Base-by-base conservation (phyloP, 106 monocot genomes). In the Acorus gramineus region DNA sequence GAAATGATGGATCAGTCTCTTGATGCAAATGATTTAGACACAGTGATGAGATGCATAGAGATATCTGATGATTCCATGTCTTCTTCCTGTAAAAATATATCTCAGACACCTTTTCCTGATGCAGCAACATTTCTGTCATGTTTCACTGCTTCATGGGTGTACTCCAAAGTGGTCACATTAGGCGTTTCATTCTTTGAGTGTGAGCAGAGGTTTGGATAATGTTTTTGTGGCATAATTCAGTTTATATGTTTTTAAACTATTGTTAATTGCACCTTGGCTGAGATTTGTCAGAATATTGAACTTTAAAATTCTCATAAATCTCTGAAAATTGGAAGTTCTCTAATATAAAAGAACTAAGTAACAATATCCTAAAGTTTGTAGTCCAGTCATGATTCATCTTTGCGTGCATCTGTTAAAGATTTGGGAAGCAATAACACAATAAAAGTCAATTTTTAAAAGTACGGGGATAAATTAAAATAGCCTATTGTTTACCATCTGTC, bases 1-100 rank as follows among this genome's bases (percentile, higher is more conserved):
- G 91, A 98, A 73, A 69, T 86, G 69, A 83, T 92, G 81, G 91
- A 98, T 71, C 80, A 92, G 72, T 77, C 81, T 61, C 72, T 98
- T 54, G 96, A 92, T 70, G 70, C 74, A 62, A 75, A 75, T 53
- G 66, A 92, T 65, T 68, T 73, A 56, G 78, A 85, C 50, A 76
- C 73, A 73, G 78, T 85, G 66, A 73, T 67, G 14, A 83, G 81
- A 65, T 98, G 96, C 76, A 85, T 88, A 43, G 44, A 79, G 53
- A 4, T 81, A 67, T 78, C 87, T 55, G 59, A 77, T 59, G 50
- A 7, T 52, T 54, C 62, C 53, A 56, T 92, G 50, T 55, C 65
- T 43, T 53, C 50, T 53, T 58, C 46, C 60, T 68, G 56, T 4
- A 57, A 8, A 42, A 64, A 74, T 67, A 52, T 66, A 74, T 14